Evolutionary conservation across 2,329 filamentous ascomycete genomes (phyloP), one percentile per base, ranked within the genome.

Genomic region (Phialophora tarda): DNA sequence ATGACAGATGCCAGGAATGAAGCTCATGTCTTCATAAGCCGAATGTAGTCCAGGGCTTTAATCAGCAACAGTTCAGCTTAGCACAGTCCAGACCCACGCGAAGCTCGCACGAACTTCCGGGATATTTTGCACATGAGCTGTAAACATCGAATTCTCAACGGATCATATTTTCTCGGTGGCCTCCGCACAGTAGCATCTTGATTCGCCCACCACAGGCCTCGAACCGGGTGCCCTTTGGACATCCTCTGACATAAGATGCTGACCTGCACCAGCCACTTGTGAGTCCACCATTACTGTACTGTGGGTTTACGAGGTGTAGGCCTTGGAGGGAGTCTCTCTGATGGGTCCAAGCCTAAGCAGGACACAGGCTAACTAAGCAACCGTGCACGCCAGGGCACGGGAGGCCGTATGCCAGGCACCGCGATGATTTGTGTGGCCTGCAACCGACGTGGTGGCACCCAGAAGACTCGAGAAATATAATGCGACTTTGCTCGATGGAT

Each of bases 181-280:
- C n/a, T 24, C n/a, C 48, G 48, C 48, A 3, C 10, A 4, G 23
- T 6, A 12, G 10, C 14, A 8, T 28, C 48, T 44, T 30, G 34
- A 30, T 50, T 50, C 50, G 17, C 28, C 26, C 44, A 17, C 17
- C 17, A 11, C 17, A n/a, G n/a, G 44, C 28, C 44, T 24, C 23
- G 26, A 34, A 50, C 30, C 47, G 12, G 12, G 23, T 48, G 41
- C 14, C 28, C 14, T n/a, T 34, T 34, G 53, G 57, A 34, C 47
- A 17, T n/a, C 50, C n/a, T 62, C 63, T 65, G 63, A 65, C 63
- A 65, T 65, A 65, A 65, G 63, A 62, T 59, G 63, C 51, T 62
- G 59, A 65, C 53, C 51, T 65, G 57, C 17, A 24, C 60, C 23
- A 34, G 23, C 60, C 60, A 57, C 51, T 34, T 30, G 14, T 11